Percentiles rank a stretch among this genome's conserved stretches.
These are phyloP conservation scores for Nymphaea thermarum DNA, from an alignment of 164 flowering plant species.

Conservation along the genomic window DNA sequence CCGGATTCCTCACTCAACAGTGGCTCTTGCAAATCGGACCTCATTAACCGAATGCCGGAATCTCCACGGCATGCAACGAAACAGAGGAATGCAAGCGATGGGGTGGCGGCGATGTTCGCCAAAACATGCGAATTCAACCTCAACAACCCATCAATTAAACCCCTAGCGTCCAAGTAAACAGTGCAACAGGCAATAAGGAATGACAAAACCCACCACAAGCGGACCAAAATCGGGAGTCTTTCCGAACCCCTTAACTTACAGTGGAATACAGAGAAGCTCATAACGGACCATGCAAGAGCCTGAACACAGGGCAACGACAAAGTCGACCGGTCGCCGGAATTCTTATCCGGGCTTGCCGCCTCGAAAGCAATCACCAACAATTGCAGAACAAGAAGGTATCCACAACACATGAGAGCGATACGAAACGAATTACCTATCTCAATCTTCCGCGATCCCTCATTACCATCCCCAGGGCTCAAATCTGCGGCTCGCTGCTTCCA, in stretches of 20 bases:
- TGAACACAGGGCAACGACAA: conserved; percentile 51
- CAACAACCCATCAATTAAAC: conserved; percentile 28
- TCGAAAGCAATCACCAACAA: conserved; percentile 57
- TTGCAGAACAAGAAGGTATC: conserved; percentile 63
- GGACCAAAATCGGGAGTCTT: conserved; percentile 58
- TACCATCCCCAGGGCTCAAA: conserved; percentile 15
- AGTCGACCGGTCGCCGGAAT: conserved; percentile 29
- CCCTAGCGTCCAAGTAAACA: conserved; percentile 59
- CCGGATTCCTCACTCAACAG: conserved; percentile 85
- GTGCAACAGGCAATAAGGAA: conserved; percentile 54
- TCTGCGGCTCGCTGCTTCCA: conserved; percentile 38
- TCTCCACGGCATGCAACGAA: conserved; percentile 56
- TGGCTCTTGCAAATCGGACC: conserved; percentile 76
- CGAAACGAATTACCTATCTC: conserved; percentile 46
- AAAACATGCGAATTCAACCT: conserved; percentile 55
- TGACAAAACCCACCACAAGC: conserved; percentile 84
- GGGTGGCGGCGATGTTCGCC: conserved; percentile 59
- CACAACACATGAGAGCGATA: conserved; percentile 49
- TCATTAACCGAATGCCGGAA: conserved; percentile 53
- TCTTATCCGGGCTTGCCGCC: conserved; percentile 34
- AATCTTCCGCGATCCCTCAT: conserved; percentile 18
- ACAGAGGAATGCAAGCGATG: conserved; percentile 72
- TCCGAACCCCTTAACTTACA: conserved; percentile 59
- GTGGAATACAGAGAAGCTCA: conserved; percentile 62
- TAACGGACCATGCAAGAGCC: conserved; percentile 66